Evolutionary conservation across 352 stramenopile species (phyloP).

Genomic region (Phytophthora syringae): DNA sequence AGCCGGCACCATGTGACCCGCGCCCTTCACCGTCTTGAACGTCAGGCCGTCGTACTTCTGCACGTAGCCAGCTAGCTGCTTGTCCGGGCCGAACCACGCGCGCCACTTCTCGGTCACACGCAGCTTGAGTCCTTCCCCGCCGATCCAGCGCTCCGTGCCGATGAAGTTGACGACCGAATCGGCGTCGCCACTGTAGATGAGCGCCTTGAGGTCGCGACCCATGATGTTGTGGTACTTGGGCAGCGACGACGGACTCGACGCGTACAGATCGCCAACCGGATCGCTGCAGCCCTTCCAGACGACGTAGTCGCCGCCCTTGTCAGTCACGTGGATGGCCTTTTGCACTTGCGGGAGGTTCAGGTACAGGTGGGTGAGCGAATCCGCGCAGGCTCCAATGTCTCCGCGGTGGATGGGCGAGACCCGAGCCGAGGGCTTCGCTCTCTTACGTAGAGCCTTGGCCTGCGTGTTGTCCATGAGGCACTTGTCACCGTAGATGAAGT

Average conservation of each 20-base stretch:
- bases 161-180: conserved; percentile 89
- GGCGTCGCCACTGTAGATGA: conserved; percentile 83
- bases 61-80: conserved; percentile 89
- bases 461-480: conserved; percentile 72
- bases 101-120: conserved; percentile 66
- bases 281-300: conserved; percentile 76
- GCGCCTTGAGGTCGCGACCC: conserved; percentile 46
- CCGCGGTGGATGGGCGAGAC: conserved; percentile 42
- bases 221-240: conserved; percentile 78
- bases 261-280: conserved; percentile 57
- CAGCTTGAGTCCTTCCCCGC: conserved; percentile 74
- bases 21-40: conserved; percentile 93
- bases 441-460: conserved; percentile 51
- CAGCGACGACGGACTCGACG: conserved; percentile 61
- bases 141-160: conserved; percentile 89
- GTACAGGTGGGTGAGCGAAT: conserved; percentile 73
- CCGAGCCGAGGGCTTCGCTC: conserved; percentile 38
- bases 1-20: conserved; percentile 90
- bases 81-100: conserved; percentile 77
- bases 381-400: conserved; percentile 69
- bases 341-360: conserved; percentile 66
- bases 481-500: conserved; percentile 87
- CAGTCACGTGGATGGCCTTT: conserved; percentile 59
- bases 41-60: conserved; percentile 86
- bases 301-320: conserved; percentile 37